phyloP scores from a whole-genome alignment of 768 basidiomycete genomes.

The Suillus occidentalis region DNA sequence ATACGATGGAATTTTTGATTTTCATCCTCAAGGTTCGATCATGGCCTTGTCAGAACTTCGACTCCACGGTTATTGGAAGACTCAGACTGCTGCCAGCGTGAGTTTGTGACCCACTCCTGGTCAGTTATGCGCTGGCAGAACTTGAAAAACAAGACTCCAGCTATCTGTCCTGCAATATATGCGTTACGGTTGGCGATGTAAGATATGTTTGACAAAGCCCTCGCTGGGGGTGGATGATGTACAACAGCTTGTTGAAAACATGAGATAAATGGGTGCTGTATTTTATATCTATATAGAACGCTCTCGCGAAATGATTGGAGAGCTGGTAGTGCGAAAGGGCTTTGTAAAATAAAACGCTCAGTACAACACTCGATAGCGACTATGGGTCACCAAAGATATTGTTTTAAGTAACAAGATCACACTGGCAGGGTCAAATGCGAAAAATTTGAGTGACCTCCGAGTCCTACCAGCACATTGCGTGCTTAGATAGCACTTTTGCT shows the following conservation, averaged over 20 bases:
- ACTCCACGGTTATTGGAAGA: too few relatives aligned
- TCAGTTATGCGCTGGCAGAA: too few relatives aligned
- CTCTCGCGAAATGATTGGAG: not conserved
- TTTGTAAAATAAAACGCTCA: not conserved
- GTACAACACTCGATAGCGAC: too few relatives aligned
- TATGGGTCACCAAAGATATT: not conserved
- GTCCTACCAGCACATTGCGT: not conserved
- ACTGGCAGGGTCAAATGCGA: not conserved
- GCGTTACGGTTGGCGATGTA: too few relatives aligned
- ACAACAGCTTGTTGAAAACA: not conserved
- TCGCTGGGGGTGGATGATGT: too few relatives aligned
- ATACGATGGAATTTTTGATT: not conserved
- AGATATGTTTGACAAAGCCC: too few relatives aligned
- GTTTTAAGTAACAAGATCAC: not conserved
- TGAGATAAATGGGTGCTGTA: not conserved
- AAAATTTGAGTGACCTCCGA: not conserved
- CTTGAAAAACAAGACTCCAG: too few relatives aligned
- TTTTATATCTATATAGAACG: not conserved
- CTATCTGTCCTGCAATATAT: too few relatives aligned
- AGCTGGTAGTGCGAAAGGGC: not conserved
- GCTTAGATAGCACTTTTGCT: too few relatives aligned
- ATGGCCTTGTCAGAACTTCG: not conserved
- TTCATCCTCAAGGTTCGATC: not conserved
- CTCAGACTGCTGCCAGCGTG: too few relatives aligned
- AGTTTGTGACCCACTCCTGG: too few relatives aligned